Conservation (phyloP, 2,329 filamentous ascomycete species). For the Westerdykella sp. region DNA sequence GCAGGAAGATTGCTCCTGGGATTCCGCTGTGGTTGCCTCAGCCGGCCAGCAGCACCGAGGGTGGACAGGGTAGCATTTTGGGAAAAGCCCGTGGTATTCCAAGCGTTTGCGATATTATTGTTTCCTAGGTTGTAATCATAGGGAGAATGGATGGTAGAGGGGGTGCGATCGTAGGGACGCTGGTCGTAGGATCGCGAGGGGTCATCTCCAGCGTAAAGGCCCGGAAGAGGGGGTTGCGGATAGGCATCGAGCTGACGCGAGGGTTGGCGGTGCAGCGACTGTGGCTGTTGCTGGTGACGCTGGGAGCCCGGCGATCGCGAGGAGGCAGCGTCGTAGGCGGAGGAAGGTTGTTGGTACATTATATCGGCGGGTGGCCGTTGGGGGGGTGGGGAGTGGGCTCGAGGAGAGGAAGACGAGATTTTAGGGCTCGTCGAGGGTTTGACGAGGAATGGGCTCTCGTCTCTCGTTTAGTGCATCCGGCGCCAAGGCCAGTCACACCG, state of each 20-base stretch:
- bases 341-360: constrained; percentile 24
- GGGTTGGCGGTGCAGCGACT: constrained; percentile 62
- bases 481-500: constrained; percentile 18
- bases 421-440: constrained; percentile 16
- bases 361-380: constrained; percentile 9
- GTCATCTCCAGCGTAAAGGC: constrained; percentile 66
- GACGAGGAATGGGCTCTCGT: constrained; percentile 6
- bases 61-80: constrained; percentile 60
- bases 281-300: constrained; percentile 56
- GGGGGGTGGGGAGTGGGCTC: constrained; percentile 9
- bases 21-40: constrained; percentile 52
- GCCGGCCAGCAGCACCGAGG: constrained; percentile 46
- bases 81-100: constrained; percentile 70
- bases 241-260: constrained; percentile 75
- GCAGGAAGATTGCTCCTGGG: constrained; percentile 61
- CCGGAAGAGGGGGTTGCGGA: constrained; percentile 54
- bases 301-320: constrained; percentile 71
- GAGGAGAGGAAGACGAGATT: constrained; percentile 9
- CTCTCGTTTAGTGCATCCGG: constrained; percentile 20
- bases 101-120: constrained; percentile 55
- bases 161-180: constrained; percentile 55
- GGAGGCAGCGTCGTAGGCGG: constrained; percentile 31
- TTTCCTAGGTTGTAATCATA: constrained; percentile 61
- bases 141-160: constrained; percentile 51
- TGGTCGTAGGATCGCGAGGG: constrained; percentile 46